Evolutionary conservation across 371 early-diverging fungal genomes (phyloP).

Genomic region (Saksenaea oblongispora): DNA sequence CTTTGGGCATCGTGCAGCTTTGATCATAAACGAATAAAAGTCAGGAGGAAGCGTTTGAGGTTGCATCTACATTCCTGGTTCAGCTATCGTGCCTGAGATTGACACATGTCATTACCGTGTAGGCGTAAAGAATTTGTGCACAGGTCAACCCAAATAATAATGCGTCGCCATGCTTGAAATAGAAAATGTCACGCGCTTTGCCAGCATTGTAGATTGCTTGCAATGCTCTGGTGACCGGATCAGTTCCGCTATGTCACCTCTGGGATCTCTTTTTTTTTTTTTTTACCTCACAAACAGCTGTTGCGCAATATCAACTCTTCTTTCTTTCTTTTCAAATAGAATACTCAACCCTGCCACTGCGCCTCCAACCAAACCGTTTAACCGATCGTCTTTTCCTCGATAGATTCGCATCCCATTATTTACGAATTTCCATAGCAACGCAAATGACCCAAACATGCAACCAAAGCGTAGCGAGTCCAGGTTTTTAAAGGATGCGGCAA

Average conservation of each 20-base stretch:
- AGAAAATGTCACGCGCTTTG: slow-evolving; percentile 60
- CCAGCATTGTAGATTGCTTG: slow-evolving; percentile 65
- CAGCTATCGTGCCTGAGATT: not conserved
- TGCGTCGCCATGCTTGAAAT: slow-evolving; percentile 66
- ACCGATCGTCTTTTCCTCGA: slow-evolving; percentile 59
- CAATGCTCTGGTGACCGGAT: slow-evolving; percentile 41
- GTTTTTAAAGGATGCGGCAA: slow-evolving; percentile 53
- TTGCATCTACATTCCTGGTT: slow-evolving; percentile 46
- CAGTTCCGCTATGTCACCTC: not conserved
- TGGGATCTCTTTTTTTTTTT: not conserved
- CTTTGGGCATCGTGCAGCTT: slow-evolving; percentile 64
- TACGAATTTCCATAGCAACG: slow-evolving; percentile 74
- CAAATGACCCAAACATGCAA: slow-evolving; percentile 72
- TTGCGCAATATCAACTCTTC: slow-evolving; percentile 66
- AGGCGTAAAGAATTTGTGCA: slow-evolving; percentile 66
- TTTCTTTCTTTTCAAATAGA: slow-evolving; percentile 60
- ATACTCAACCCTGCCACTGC: slow-evolving; percentile 60
- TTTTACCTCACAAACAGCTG: slow-evolving; percentile 57
- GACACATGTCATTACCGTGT: slow-evolving; percentile 47
- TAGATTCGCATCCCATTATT: slow-evolving; percentile 65
- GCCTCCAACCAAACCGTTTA: slow-evolving; percentile 63
- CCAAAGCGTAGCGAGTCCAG: slow-evolving; percentile 66
- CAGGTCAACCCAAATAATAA: slow-evolving; percentile 61
- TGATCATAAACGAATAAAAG: slow-evolving; percentile 66
- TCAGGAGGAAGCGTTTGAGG: slow-evolving; percentile 68